Evolutionary conservation across 2,329 filamentous ascomycete genomes (phyloP), one percentile per base, ranked within the genome.

Genomic region (Torrubiella hemipterigena): DNA sequence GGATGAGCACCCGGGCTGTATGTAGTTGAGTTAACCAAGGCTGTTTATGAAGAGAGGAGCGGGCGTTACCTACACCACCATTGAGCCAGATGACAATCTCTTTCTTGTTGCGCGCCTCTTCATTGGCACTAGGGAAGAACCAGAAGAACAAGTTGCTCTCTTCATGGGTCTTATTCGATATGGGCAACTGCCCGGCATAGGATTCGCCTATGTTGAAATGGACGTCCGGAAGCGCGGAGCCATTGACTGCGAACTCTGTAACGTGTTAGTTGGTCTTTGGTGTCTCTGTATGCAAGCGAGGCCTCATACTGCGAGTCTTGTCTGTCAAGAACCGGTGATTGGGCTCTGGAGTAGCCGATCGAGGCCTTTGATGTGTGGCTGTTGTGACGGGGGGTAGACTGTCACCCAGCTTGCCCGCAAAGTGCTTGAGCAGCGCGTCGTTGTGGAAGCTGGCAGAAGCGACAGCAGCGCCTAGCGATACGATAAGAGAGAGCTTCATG

Each of bases 131-230:
- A 2, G 66, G 67, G 38, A 68, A 69, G 51, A 68, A 69, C 61
- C 62, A 70, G 42, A 70, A 72, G 43, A 59, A 70, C 2, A 69
- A 50, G 45, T 68, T 51, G 16, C 52, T 46, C 5, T 35, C 41
- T 24, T 51, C 51, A 23, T 65, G 45, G 1, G 54, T 43, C 31
- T 56, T 48, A 8, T 65, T 63, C 27, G 42, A 52, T 34, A 75
- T 71, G 7, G 71, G 69, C 11, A 76, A 48, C 23, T 69, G 53
- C n/a, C 71, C 71, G 27, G 70, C 60, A 44, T 73, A 75, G 0
- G 65, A 70, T 48, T 74, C 69, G 34, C 64, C 63, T 30, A 77
- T 57, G 36, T 81, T 74, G 40, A 77, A 81, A 30, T 67, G 50
- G 3, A 81, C 73, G 12, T 78, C 71, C 2, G 77, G 77, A 33